Percentiles rank a stretch among this genome's conserved stretches.
Conservation (phyloP, 2,329 filamentous ascomycete species). For the Xylaria sp. region DNA sequence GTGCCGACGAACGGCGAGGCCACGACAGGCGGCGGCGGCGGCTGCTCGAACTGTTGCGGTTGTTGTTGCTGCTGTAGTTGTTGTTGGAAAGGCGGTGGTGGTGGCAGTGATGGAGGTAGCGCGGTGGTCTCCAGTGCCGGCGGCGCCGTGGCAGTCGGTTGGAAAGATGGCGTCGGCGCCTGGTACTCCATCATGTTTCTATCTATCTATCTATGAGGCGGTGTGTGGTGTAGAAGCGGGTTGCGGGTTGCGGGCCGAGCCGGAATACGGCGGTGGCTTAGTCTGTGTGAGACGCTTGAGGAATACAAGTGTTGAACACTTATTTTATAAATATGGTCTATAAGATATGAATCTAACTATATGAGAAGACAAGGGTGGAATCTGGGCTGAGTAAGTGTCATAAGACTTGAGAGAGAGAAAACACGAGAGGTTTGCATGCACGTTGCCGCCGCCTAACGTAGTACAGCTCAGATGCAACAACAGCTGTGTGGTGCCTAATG, state of each 20-base stretch:
- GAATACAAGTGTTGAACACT: background rate
- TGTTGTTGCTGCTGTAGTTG: no score
- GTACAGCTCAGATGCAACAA: background rate
- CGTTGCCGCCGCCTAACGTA: constrained; percentile 22
- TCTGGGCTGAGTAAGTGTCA: background rate
- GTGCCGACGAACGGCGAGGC: constrained; percentile 39
- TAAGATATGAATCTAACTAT: background rate
- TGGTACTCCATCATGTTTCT: constrained; percentile 24
- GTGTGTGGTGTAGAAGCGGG: background rate
- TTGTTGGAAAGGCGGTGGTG: background rate
- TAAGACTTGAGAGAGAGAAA: background rate
- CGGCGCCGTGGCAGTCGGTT: background rate
- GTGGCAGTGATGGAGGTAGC: no score
- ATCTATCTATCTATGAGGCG: background rate
- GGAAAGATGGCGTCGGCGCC: constrained; percentile 27
- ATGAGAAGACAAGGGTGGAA: background rate
- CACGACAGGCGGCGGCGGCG: constrained; percentile 12
- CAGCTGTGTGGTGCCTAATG: constrained; percentile 21
- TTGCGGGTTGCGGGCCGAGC: background rate
- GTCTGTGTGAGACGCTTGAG: background rate
- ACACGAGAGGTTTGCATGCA: constrained; percentile 6
- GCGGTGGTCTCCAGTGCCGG: background rate
- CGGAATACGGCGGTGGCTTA: background rate
- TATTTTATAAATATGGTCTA: background rate
- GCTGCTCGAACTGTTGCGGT: background rate